These are phyloP conservation scores for Phytopythium helicoides DNA, from an alignment of 352 stramenopile species.

Conservation along the genomic window DNA sequence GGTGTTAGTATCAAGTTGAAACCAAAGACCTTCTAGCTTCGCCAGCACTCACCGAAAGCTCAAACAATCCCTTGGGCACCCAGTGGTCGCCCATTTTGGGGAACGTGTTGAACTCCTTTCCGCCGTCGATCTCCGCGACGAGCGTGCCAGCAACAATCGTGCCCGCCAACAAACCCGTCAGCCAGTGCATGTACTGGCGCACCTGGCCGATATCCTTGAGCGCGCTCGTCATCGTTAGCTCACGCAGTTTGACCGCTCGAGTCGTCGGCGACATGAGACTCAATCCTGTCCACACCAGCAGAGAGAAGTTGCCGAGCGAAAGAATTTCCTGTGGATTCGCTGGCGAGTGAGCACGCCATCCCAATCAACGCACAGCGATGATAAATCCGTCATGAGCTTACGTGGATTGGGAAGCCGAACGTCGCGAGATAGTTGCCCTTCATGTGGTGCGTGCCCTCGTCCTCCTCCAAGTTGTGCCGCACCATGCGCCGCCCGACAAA, in stretches of 20 bases:
- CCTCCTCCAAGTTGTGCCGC: constrained; percentile 27
- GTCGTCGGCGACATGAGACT: constrained; percentile 50
- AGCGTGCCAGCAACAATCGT: constrained; percentile 43
- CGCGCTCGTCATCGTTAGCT: constrained; percentile 34
- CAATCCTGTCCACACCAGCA: constrained; percentile 64
- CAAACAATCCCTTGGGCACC: constrained; percentile 82
- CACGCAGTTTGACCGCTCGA: constrained; percentile 48
- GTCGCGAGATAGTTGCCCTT: constrained; percentile 22
- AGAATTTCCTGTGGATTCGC: constrained; percentile 32
- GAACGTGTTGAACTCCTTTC: constrained; percentile 97
- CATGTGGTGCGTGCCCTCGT: constrained; percentile 11
- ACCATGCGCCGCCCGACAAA: constrained; percentile 59
- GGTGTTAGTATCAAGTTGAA: no score
- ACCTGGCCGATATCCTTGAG: constrained; percentile 57
- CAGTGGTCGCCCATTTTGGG: constrained; percentile 91
- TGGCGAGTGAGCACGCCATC: neutral
- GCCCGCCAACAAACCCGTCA: constrained; percentile 35
- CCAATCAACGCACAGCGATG: no score
- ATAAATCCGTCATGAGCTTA: no score
- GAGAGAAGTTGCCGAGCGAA: constrained; percentile 59
- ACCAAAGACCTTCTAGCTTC: no score
- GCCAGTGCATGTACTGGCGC: constrained; percentile 43
- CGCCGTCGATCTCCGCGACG: constrained; percentile 95
- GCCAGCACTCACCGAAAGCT: constrained; percentile 40
- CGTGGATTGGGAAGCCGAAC: constrained; percentile 45